Evolutionary conservation across 192 early-diverging fungal genomes (phyloP), one percentile per base, ranked within the genome.

Genomic region (Allomyces javanicus): DNA sequence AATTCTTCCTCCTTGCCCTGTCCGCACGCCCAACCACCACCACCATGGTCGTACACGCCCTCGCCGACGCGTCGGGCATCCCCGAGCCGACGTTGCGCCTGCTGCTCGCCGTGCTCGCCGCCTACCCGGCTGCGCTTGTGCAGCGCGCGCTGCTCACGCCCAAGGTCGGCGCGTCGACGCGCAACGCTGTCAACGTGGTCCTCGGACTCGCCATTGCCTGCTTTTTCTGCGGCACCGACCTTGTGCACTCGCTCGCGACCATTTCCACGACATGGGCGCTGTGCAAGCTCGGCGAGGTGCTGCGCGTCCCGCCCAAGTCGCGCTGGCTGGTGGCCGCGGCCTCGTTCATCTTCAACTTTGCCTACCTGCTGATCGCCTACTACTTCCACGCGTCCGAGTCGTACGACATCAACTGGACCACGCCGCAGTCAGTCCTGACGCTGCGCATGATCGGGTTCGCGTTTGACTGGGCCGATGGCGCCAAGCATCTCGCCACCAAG

Each of bases 371-470:
- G 55, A 24, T 64, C 1, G 75, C 74, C 1, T 81, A 83, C 72
- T 74, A 74, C 64, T 76, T 69, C 50, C 71, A 68, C 7, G 68
- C 73, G 23, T 74, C 76, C 7, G 79, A 81, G 62, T 75, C 69
- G 2, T 85, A 84, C 33, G 81, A 85, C 63, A 77, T 84, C 44
- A 72, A 74, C 64, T 85, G 79, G 72, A 81, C 82, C 0, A 85
- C 82, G 74, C 74, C 81, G 22, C 84, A 85, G 66, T 85, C 80
- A 62, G 76, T 85, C 7, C 75, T 84, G 21, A 83, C 78, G 64
- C 68, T 85, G 44, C 74, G 82, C 40, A 70, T 85, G 71, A 84
- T 85, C 69, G 81, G 81, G 1, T 77, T 84, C 61, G 76, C 74
- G 24, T 78, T 85, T 74, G 84, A 85, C 66, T 79, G 74, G 25